Conservation (phyloP, 495 filamentous ascomycete genomes). For the Hyaloscypha variabilis region DNA sequence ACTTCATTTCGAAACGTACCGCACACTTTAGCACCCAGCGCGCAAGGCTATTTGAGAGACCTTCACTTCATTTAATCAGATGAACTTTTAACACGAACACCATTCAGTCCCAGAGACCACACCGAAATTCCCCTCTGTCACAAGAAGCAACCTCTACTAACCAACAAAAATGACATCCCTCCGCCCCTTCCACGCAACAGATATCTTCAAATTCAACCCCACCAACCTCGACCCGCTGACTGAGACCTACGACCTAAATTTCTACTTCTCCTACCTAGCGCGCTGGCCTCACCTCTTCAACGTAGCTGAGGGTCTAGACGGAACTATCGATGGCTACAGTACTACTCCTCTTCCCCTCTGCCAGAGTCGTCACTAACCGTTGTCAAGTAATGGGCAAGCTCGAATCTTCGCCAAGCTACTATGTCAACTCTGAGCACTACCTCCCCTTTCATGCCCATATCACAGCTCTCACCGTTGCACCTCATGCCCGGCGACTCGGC, state of each 20-base stretch:
- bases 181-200: conserved; percentile 68
- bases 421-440: conserved; percentile 77
- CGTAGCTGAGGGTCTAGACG: conserved; percentile 77
- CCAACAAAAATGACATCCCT: conserved; percentile 61
- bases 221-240: conserved; percentile 90
- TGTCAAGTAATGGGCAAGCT: conserved; percentile 89
- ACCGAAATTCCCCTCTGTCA: background rate
- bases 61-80: background rate
- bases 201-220: conserved; percentile 82
- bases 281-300: conserved; percentile 94
- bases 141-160: background rate
- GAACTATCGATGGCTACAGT: conserved; percentile 93
- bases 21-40: too few relatives aligned
- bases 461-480: conserved; percentile 91
- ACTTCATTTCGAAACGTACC: too few relatives aligned
- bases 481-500: conserved; percentile 80
- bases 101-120: background rate
- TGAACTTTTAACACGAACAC: background rate
- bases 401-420: conserved; percentile 78
- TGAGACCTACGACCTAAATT: conserved; percentile 92
- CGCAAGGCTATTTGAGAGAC: too few relatives aligned
- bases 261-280: conserved; percentile 93
- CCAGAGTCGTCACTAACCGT: conserved; percentile 3
- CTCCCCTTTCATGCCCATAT: conserved; percentile 98
- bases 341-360: conserved; percentile 27